Evolutionary conservation across 1,284 basidiomycete genomes (phyloP).

Genomic region (Microstroma glucosiphilum): DNA sequence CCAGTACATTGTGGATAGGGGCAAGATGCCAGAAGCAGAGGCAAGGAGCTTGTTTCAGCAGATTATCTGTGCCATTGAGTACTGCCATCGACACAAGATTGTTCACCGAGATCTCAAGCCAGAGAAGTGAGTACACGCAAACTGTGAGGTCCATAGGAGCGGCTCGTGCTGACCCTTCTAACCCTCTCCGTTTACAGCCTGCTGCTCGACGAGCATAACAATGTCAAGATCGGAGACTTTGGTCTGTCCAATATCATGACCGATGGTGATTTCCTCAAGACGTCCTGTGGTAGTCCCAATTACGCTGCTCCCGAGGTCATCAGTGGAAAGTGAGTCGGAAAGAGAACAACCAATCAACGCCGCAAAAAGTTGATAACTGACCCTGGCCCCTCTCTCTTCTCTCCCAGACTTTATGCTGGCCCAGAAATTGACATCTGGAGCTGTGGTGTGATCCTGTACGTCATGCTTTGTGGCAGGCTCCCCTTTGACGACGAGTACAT

Average conservation of each 20-base stretch:
- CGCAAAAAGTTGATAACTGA: not conserved
- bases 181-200: slow-evolving; percentile 14
- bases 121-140: slow-evolving; percentile 27
- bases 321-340: slow-evolving; percentile 27
- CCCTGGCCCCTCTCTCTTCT: not conserved
- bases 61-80: slow-evolving; percentile 48
- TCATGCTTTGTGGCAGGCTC: slow-evolving; percentile 48
- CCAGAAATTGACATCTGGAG: slow-evolving; percentile 51
- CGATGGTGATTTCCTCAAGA: slow-evolving; percentile 50
- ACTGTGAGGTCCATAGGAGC: not conserved
- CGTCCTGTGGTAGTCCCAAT: slow-evolving; percentile 49
- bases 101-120: slow-evolving; percentile 61
- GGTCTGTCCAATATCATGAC: slow-evolving; percentile 50
- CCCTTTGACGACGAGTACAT: slow-evolving; percentile 51
- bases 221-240: slow-evolving; percentile 51
- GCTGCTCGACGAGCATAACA: slow-evolving; percentile 46
- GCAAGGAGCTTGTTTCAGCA: slow-evolving; percentile 50
- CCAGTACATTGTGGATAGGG: slow-evolving; percentile 49
- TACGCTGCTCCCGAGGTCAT: slow-evolving; percentile 51
- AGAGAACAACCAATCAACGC: not conserved
- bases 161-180: not conserved
- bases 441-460: slow-evolving; percentile 49
- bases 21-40: slow-evolving; percentile 44
- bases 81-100: slow-evolving; percentile 50
- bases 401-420: slow-evolving; percentile 39